These are phyloP conservation scores for Ophiostoma australiae DNA, from an alignment of 2,329 filamentous ascomycete genomes.

Conservation along the genomic window DNA sequence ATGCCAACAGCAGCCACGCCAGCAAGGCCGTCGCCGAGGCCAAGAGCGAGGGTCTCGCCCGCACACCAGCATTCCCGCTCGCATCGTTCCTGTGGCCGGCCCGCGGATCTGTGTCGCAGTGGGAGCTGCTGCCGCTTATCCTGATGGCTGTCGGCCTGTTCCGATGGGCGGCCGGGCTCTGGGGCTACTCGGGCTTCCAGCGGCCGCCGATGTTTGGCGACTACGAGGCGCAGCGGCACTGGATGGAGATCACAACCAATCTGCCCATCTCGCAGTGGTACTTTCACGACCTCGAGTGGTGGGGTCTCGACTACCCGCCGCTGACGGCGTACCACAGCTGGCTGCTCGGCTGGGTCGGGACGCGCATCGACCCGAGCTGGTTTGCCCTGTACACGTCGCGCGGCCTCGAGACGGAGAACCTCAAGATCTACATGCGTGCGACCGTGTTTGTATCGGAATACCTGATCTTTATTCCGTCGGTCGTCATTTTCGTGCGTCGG, in stretches of 20 bases:
- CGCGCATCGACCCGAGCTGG: constrained; percentile 74
- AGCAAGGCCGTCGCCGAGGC: constrained; percentile 13
- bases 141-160: constrained; percentile 89
- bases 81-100: constrained; percentile 94
- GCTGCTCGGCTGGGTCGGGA: constrained; percentile 82
- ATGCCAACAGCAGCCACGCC: constrained; percentile 16
- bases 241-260: constrained; percentile 94
- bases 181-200: constrained; percentile 84
- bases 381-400: constrained; percentile 81
- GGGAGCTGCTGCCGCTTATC: constrained; percentile 82
- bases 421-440: constrained; percentile 95
- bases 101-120: constrained; percentile 77
- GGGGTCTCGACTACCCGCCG: constrained; percentile 96
- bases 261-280: constrained; percentile 95
- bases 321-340: constrained; percentile 98
- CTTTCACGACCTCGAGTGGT: constrained; percentile 93
- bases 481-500: constrained; percentile 77
- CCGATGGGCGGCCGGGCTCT: constrained; percentile 84
- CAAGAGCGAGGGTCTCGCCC: constrained; percentile 43
- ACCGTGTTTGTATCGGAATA: constrained; percentile 91
- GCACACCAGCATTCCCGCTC: constrained; percentile 75
- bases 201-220: constrained; percentile 90
- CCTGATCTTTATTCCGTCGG: constrained; percentile 78
- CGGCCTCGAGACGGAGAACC: constrained; percentile 67
- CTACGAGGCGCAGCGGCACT: constrained; percentile 96